Conservation (phyloP, 2,329 filamentous ascomycete species). For the Neonectria hederae region DNA sequence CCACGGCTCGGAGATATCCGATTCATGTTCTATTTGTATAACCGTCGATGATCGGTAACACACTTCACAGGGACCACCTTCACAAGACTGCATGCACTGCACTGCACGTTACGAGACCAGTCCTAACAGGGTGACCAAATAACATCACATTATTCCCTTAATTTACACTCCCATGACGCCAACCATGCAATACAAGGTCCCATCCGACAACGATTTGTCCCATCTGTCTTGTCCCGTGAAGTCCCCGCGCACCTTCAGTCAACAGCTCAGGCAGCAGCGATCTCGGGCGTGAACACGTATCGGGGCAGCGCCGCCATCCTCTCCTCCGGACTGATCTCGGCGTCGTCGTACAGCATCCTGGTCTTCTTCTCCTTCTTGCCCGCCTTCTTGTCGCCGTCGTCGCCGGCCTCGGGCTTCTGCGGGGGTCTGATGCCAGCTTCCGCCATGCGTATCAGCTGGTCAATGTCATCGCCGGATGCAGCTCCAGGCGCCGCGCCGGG, state of each 20-base stretch:
- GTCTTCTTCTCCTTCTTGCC: slow-evolving; percentile 72
- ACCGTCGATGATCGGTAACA: neutral
- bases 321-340: slow-evolving; percentile 85
- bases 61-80: no score
- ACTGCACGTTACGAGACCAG: neutral
- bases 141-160: slow-evolving; percentile 38
- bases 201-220: slow-evolving; percentile 16
- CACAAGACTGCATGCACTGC: no score
- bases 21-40: neutral
- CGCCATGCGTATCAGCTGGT: slow-evolving; percentile 71
- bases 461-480: slow-evolving; percentile 67
- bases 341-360: slow-evolving; percentile 83
- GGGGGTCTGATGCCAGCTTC: slow-evolving; percentile 66
- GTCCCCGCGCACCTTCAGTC: neutral
- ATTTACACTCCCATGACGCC: slow-evolving; percentile 41
- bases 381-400: slow-evolving; percentile 69
- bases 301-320: slow-evolving; percentile 82
- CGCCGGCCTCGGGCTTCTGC: slow-evolving; percentile 53
- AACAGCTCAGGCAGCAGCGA: slow-evolving; percentile 26
- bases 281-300: slow-evolving; percentile 68
- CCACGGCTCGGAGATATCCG: neutral
- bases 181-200: slow-evolving; percentile 39
- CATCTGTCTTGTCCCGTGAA: slow-evolving; percentile 4
- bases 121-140: slow-evolving; percentile 19
- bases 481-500: slow-evolving; percentile 33